These are phyloP conservation scores for Xylaria longipes DNA, from an alignment of 495 filamentous ascomycete genomes.

Conservation along the genomic window DNA sequence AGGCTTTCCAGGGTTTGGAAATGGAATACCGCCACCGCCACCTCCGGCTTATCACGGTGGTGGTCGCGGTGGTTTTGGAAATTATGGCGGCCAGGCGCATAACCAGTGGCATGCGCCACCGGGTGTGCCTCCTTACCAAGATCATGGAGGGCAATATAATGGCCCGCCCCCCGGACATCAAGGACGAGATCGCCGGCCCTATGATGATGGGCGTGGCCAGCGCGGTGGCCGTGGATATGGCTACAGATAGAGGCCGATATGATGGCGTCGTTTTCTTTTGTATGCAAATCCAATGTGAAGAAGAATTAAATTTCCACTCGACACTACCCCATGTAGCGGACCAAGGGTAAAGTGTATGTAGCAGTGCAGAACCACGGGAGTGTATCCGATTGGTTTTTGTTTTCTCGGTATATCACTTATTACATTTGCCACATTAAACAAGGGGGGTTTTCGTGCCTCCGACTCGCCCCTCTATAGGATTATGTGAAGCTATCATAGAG, in stretches of 20 bases:
- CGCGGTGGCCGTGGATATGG: conserved; percentile 27
- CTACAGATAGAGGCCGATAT: conserved; percentile 9
- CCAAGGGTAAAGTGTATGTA: not conserved
- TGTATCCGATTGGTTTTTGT: not conserved
- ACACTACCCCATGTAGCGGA: not conserved
- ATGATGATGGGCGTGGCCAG: conserved; percentile 35
- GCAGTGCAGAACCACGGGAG: not conserved
- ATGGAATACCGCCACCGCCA: conserved; percentile 53
- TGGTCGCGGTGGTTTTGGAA: conserved; percentile 36
- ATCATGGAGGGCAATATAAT: conserved; percentile 32
- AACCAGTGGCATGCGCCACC: conserved; percentile 31
- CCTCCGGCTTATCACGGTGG: conserved; percentile 43
- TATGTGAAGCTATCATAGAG: not conserved
- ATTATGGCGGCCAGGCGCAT: conserved; percentile 33
- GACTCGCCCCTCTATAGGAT: not conserved
- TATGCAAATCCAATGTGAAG: not conserved
- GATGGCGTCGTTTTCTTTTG: not conserved
- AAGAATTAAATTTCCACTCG: conserved; percentile 1
- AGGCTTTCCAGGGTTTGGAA: conserved; percentile 51
- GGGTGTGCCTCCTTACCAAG: conserved; percentile 21
- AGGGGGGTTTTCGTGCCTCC: not conserved
- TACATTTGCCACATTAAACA: not conserved
- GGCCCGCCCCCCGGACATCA: conserved; percentile 29
- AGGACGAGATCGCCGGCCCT: conserved; percentile 29
- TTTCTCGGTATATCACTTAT: not conserved